Evolutionary conservation across 2,329 filamentous ascomycete genomes (phyloP).

Genomic region (Aspergillus calidoustus): DNA sequence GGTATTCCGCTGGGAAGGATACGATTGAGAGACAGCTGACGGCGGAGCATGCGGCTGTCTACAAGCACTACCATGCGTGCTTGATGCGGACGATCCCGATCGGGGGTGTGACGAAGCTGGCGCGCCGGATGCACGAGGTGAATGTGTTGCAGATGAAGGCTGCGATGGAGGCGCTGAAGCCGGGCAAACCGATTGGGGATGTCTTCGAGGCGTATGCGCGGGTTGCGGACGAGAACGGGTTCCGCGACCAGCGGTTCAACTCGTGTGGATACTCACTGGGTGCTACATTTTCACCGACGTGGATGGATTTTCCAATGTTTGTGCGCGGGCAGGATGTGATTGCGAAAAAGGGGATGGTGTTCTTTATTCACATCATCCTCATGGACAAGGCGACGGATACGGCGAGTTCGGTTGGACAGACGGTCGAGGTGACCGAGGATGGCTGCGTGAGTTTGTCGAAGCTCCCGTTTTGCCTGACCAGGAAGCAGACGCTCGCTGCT

Average conservation of each 20-base stretch:
- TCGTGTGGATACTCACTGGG: constrained; percentile 37
- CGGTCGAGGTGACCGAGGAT: constrained; percentile 33
- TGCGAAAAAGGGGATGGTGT: constrained; percentile 36
- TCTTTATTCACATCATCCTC: constrained; percentile 42
- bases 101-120: constrained; percentile 33
- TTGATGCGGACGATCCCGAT: constrained; percentile 40
- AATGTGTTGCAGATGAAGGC: constrained; percentile 36
- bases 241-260: constrained; percentile 36
- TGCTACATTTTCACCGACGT: constrained; percentile 33
- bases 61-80: constrained; percentile 42
- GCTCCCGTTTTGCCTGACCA: constrained; percentile 38
- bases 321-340: constrained; percentile 25
- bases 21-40: constrained; percentile 39
- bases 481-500: constrained; percentile 39
- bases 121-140: constrained; percentile 32
- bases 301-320: constrained; percentile 30
- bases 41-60: constrained; percentile 38
- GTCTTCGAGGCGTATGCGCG: constrained; percentile 36
- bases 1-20: constrained; percentile 37
- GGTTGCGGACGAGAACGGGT: constrained; percentile 37
- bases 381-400: constrained; percentile 43
- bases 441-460: constrained; percentile 39
- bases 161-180: constrained; percentile 32
- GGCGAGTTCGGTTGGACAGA: constrained; percentile 39
- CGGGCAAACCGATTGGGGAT: constrained; percentile 32